Percentiles rank a stretch among this genome's conserved stretches.
Evolutionary conservation across 2,329 filamentous ascomycete species (phyloP).

Genomic region (Falciphora oryzae): DNA sequence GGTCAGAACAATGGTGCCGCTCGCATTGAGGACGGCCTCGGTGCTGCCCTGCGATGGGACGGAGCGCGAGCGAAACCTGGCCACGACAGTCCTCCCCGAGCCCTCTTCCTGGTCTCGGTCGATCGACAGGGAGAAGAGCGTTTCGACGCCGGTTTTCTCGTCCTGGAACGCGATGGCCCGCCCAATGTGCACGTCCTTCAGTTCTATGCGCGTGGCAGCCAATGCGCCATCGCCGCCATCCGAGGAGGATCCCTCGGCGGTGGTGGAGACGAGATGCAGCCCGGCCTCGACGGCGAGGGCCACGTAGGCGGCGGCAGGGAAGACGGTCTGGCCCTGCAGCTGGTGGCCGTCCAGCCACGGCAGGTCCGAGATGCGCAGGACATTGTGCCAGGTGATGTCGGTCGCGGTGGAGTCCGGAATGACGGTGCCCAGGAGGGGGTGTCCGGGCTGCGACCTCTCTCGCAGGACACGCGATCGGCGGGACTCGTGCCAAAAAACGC

Average conservation of each 20-base stretch:
- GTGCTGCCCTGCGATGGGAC: too few species aligned
- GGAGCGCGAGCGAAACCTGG: too few species aligned
- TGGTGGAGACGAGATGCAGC: background rate
- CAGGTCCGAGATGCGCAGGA: conserved; percentile 20
- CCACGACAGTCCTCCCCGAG: too few species aligned
- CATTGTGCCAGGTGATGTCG: conserved; percentile 23
- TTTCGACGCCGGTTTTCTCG: too few species aligned
- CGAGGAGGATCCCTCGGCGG: too few species aligned
- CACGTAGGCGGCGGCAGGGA: conserved; percentile 22
- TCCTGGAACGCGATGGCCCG: too few species aligned
- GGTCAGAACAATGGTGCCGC: too few species aligned
- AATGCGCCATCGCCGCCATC: background rate
- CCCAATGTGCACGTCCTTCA: too few species aligned
- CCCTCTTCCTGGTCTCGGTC: too few species aligned
- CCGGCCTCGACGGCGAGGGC: conserved; percentile 9
- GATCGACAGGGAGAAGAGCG: too few species aligned
- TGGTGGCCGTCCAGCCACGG: conserved; percentile 35
- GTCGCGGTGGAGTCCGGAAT: conserved; percentile 14
- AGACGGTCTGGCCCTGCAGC: conserved; percentile 28
- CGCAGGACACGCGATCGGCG: conserved; percentile 9
- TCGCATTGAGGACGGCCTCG: too few species aligned
- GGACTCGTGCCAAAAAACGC: conserved; percentile 12
- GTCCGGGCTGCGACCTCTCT: conserved; percentile 4
- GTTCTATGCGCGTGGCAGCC: background rate
- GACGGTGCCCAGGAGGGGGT: conserved; percentile 13